Base-by-base conservation (phyloP, 257 asterid species). In the Gentiana macrophylla region DNA sequence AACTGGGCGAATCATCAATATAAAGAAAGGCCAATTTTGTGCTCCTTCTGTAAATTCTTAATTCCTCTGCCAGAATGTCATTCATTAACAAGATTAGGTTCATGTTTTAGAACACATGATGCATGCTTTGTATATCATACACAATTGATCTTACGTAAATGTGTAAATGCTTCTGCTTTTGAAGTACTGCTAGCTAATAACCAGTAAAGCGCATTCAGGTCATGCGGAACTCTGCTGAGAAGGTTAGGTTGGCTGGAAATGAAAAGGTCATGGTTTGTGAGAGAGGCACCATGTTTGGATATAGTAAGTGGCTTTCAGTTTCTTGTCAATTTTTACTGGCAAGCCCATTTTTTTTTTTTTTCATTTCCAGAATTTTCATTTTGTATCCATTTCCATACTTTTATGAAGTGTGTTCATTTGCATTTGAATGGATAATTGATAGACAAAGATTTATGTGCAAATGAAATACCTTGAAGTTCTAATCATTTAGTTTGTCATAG, bases 261-360 rank as follows among this genome's bases (percentile, higher is more conserved):
- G 81, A 80, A 63, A 92, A 92, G 69, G 94, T 92, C 52, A 88
- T 92, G 97, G 97, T 88, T 66, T 92, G 98, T 62, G 98, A 92
- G 82, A 84, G 98, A 78, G 98, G 98, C 68, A 92, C 98, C 50
- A 88, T 92, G 94, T 92, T 88, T 78, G 98, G 95, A 70, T 91
- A 87, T 55, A 84, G 96, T 88, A 76, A 77, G 94, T 79, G 38
- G 15, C 36, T 43, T 52, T 53, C 38, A 55, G 56, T 61, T 38
- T 69, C 54, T 45, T 44, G 9, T 9, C 24, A 2, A 13, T 12
- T 12, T 50, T 38, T 35, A 2, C 7, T 3, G 8, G 37, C 15
- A 35, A 44, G 24, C 32, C 24, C 24, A 24, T 24, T 24, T 32
- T 13, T 8, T 6, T 24, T n/a, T 13, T 8, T 38, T 7, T 38